Evolutionary conservation across 192 early-diverging fungal species (phyloP), one percentile per base, ranked within the genome.

Genomic region (Backusella macrospora): DNA sequence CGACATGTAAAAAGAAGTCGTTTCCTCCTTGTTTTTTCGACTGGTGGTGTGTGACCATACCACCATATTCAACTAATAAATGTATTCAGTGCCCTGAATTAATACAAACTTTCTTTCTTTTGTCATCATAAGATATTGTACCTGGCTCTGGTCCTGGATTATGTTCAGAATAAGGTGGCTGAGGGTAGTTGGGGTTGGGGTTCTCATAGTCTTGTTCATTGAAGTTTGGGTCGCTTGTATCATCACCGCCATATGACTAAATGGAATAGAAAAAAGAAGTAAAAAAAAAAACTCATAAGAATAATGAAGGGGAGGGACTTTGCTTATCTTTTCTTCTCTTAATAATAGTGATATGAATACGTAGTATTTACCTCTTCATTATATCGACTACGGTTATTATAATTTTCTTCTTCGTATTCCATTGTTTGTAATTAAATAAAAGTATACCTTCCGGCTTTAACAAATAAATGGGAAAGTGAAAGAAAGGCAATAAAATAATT

Each of bases 161-260:
- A 29, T 76, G 80, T 8, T 43, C 39, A n/a, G 77, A 71, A 18
- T 65, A 34, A 55, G 74, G 78, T 18, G 72, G 73, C 26, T 79
- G 78, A 29, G 73, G 64, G 26, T 76, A 72, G 8, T 78, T 78
- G 8, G 76, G 42, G 45, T 69, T 69, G 37, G 67, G 45, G 15
- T 69, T 46, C 9, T 21, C 23, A 16, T 69, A 69, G 12, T 69
- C 67, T 47, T 69, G 44, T 40, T 66, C 65, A 16, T 39, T 66
- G 18, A 66, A 66, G n/a, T 13, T 66, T 6, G 65, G 65, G 12
- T 66, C 65, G 38, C 18, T 66, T 40, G 3, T 43, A 43, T 66
- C 65, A 38, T 40, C 18, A 43, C 65, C 65, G 2, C 52, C 52
- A 59, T 59, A 65, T 15, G 63, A 65, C 29, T 34, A 65, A 65